Evolutionary conservation across 148 eudicot species (phyloP).

Genomic region (Diospyros kaki): DNA sequence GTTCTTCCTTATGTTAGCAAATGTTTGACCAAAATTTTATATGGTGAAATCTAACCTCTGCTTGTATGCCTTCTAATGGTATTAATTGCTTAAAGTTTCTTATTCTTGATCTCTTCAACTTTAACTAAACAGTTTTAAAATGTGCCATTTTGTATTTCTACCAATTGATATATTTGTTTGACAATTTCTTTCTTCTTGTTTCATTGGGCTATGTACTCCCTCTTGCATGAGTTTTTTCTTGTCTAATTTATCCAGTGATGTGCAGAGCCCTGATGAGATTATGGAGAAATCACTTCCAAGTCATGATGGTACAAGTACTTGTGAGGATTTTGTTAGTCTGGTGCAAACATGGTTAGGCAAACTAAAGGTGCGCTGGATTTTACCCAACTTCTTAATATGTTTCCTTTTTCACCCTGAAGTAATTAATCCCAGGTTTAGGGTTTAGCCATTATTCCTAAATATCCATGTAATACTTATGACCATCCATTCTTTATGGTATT

Average conservation of each 20-base stretch:
- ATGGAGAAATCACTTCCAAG: conserved; percentile 68
- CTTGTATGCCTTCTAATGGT: not conserved
- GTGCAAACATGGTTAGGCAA: conserved; percentile 82
- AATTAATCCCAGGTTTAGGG: not conserved
- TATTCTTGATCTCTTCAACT: no score
- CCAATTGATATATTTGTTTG: no score
- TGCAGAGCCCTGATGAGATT: conserved; percentile 90
- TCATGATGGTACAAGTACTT: conserved; percentile 60
- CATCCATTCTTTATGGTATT: no score
- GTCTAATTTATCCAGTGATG: conserved; percentile 18
- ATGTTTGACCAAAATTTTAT: no score
- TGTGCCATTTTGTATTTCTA: not conserved
- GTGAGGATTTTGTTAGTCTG: conserved; percentile 71
- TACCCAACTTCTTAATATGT: not conserved
- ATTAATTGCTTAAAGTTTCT: no score
- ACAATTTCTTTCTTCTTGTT: not conserved
- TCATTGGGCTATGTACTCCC: not conserved
- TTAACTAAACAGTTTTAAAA: not conserved
- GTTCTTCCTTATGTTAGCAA: no score
- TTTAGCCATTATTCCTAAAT: not conserved
- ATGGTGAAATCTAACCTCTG: no score
- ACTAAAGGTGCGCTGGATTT: conserved; percentile 56
- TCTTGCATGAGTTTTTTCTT: conserved; percentile 1
- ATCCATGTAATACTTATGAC: not conserved
- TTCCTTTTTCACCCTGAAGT: not conserved